A percentile compares a stretch with the other conserved stretches of the same genome.
These are phyloP conservation scores for Sarocladium kiliense DNA, from an alignment of 2,329 filamentous ascomycete genomes.

Conservation along the genomic window DNA sequence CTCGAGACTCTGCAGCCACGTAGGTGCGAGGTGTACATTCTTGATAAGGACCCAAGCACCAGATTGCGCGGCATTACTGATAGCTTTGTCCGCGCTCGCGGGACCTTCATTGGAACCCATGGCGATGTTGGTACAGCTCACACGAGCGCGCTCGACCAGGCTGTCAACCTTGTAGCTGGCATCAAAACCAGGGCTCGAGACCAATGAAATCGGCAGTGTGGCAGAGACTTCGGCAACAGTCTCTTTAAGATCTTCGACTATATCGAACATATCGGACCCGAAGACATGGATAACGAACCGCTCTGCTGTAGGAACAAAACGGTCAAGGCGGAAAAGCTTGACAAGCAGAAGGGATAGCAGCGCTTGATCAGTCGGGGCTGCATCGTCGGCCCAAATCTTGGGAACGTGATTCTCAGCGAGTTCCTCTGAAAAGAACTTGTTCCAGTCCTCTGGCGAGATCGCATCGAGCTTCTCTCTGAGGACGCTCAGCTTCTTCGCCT, in stretches of 20 bases:
- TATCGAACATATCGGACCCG: conserved; percentile 74
- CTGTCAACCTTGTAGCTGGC: conserved; percentile 98
- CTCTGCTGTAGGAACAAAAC: conserved; percentile 89
- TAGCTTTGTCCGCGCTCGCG: conserved; percentile 89
- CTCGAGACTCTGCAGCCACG: conserved; percentile 95
- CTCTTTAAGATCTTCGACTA: conserved; percentile 77
- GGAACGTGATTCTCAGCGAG: conserved; percentile 82
- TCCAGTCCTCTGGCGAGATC: conserved; percentile 63
- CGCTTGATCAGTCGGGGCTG: conserved; percentile 65
- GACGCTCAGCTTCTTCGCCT: conserved; percentile 62
- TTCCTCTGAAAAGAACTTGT: conserved; percentile 78
- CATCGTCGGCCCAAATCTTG: conserved; percentile 60
- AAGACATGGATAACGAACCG: conserved; percentile 86
- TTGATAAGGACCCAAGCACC: conserved; percentile 98
- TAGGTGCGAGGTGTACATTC: conserved; percentile 94
- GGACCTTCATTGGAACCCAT: conserved; percentile 98
- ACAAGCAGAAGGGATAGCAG: conserved; percentile 82
- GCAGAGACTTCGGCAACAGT: conserved; percentile 82
- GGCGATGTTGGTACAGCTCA: conserved; percentile 91
- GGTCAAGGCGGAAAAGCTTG: conserved; percentile 92
- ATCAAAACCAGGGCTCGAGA: conserved; percentile 94
- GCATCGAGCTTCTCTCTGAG: conserved; percentile 69
- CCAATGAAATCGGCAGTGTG: conserved; percentile 80
- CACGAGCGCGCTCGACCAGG: conserved; percentile 76
- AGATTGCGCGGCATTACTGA: conserved; percentile 83